phyloP scores from a whole-genome alignment of 2,329 filamentous ascomycete species.

The Penicillium crustosum region DNA sequence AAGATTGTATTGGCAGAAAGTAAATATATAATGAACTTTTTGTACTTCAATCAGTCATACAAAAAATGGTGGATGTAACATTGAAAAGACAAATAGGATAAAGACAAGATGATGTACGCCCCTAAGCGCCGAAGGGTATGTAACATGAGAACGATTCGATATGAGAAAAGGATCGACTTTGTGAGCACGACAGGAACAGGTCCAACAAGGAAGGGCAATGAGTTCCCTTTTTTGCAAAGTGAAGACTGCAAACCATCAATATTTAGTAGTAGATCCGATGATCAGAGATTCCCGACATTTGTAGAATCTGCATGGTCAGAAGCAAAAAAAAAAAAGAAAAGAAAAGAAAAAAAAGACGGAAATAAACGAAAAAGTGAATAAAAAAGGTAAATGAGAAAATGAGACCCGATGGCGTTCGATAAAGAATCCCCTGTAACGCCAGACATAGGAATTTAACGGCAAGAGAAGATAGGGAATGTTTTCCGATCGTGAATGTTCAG shows the following conservation, averaged over 20 bases:
- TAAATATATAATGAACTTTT: constrained; percentile 19
- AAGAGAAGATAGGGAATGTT: constrained; percentile 47
- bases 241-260: background rate
- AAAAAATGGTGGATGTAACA: constrained; percentile 10
- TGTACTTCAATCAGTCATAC: constrained; percentile 20
- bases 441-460: constrained; percentile 35
- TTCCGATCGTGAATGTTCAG: constrained; percentile 50
- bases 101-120: constrained; percentile 13
- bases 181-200: background rate
- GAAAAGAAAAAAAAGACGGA: background rate
- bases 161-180: background rate
- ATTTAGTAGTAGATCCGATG: background rate
- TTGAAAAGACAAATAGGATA: constrained; percentile 8
- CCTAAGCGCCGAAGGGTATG: constrained; percentile 27
- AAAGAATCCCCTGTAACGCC: background rate
- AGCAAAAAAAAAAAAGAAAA: background rate
- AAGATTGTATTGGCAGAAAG: constrained; percentile 11
- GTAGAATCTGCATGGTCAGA: background rate
- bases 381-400: background rate
- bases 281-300: background rate
- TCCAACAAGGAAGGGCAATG: background rate
- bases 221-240: background rate
- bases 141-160: constrained; percentile 11
- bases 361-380: background rate
- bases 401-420: background rate